Evolutionary conservation across 139 green algal genomes (phyloP).

Genomic region (Chara braunii): DNA sequence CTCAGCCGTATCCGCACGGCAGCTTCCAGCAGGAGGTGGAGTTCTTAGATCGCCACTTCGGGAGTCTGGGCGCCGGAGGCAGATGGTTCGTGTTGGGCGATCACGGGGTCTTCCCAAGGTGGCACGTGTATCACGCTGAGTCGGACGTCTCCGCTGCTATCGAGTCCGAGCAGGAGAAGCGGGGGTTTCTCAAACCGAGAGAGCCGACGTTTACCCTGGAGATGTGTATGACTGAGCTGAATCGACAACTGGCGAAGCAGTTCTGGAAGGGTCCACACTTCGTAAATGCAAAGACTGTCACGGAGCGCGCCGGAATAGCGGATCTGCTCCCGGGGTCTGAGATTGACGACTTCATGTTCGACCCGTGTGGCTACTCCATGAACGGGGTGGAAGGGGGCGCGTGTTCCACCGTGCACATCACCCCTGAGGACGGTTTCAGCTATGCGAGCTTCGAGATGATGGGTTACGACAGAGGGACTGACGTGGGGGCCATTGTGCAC

Average conservation of each 20-base stretch:
- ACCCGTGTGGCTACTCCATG: slow-evolving; percentile 98
- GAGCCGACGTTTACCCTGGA: slow-evolving; percentile 73
- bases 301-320: slow-evolving; percentile 53
- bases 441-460: slow-evolving; percentile 82
- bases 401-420: slow-evolving; percentile 95
- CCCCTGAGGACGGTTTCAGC: slow-evolving; percentile 78
- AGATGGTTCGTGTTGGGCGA: slow-evolving; percentile 67
- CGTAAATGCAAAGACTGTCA: slow-evolving; percentile 46
- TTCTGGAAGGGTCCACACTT: slow-evolving; percentile 65
- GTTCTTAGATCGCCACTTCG: slow-evolving; percentile 67
- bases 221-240: slow-evolving; percentile 91
- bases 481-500: slow-evolving; percentile 38
- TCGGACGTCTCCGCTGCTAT: neutral
- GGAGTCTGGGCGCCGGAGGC: slow-evolving; percentile 53
- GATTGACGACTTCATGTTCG: slow-evolving; percentile 97
- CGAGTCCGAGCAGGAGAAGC: neutral
- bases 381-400: slow-evolving; percentile 69
- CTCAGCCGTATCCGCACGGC: slow-evolving; percentile 51
- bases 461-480: slow-evolving; percentile 13
- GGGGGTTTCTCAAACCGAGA: neutral
- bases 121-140: slow-evolving; percentile 85
- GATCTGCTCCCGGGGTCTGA: slow-evolving; percentile 61
- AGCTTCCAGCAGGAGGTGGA: slow-evolving; percentile 68
- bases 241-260: slow-evolving; percentile 47
- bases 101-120: slow-evolving; percentile 44